phyloP scores from a whole-genome alignment of 352 stramenopile species.

The Peronospora tabacina region DNA sequence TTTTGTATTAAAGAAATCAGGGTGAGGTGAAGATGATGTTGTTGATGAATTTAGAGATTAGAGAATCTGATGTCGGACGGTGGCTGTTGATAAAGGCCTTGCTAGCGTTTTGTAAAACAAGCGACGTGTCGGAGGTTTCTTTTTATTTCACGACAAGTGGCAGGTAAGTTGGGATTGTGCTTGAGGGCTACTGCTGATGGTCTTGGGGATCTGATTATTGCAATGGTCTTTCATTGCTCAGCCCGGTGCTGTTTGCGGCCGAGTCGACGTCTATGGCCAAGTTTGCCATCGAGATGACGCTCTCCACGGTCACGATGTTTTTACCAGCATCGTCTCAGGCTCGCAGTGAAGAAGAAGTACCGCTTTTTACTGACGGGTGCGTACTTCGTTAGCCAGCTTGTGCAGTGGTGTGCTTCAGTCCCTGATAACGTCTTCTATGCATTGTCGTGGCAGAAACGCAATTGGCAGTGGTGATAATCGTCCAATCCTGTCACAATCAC shows the following conservation, averaged over 20 bases:
- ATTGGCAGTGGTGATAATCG: slow-evolving; percentile 7
- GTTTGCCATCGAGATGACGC: slow-evolving; percentile 68
- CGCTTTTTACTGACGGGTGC: slow-evolving; percentile 18
- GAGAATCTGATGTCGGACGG: slow-evolving; percentile 1
- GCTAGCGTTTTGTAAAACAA: slow-evolving; percentile 71
- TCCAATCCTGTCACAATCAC: slow-evolving; percentile 28
- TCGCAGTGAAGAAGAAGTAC: slow-evolving; percentile 35
- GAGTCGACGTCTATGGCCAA: slow-evolving; percentile 66
- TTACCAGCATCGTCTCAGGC: slow-evolving; percentile 55
- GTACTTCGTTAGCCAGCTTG: background rate
- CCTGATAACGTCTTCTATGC: background rate
- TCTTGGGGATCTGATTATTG: slow-evolving; percentile 3
- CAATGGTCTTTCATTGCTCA: slow-evolving; percentile 14
- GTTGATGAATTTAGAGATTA: background rate
- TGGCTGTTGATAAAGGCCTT: slow-evolving; percentile 25
- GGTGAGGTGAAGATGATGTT: slow-evolving; percentile 20
- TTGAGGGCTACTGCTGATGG: background rate
- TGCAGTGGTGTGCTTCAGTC: background rate
- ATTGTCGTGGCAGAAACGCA: slow-evolving; percentile 4
- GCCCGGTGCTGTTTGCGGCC: slow-evolving; percentile 62
- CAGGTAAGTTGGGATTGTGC: slow-evolving; percentile 29
- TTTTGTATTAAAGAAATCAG: slow-evolving; percentile 80
- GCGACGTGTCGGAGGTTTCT: slow-evolving; percentile 58
- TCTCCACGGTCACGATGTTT: slow-evolving; percentile 79
- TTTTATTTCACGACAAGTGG: slow-evolving; percentile 67